A percentile compares a stretch with the other conserved stretches of the same genome.
Evolutionary conservation across 352 stramenopile species (phyloP).

Genomic region (Phytophthora palmivora): DNA sequence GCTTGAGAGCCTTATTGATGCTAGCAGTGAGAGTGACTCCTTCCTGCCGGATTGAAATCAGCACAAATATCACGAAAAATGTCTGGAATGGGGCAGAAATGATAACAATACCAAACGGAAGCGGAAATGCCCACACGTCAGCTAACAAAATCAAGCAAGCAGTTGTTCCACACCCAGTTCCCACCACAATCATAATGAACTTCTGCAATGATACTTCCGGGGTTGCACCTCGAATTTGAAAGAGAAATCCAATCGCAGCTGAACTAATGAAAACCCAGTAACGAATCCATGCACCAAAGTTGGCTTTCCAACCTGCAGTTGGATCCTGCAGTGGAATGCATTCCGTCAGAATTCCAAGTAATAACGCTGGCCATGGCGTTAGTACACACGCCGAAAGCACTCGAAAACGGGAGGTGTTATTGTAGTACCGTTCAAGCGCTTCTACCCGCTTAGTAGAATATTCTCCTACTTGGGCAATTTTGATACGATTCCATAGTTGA

Average conservation of each 20-base stretch:
- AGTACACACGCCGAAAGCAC: slow-evolving; percentile 1
- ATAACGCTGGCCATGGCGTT: neutral
- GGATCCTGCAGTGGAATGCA: slow-evolving; percentile 19
- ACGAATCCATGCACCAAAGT: slow-evolving; percentile 18
- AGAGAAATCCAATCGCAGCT: slow-evolving; percentile 2
- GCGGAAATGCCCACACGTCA: slow-evolving; percentile 6
- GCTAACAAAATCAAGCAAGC: neutral
- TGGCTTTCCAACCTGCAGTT: slow-evolving; percentile 13
- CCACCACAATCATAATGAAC: neutral
- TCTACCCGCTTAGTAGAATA: slow-evolving; percentile 9
- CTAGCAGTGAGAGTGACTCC: neutral
- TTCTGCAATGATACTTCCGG: slow-evolving; percentile 2
- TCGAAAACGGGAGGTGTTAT: neutral
- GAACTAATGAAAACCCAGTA: neutral
- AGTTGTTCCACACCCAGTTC: slow-evolving; percentile 3
- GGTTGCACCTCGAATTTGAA: slow-evolving; percentile 7
- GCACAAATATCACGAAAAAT: slow-evolving; percentile 4
- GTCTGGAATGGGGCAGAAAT: slow-evolving; percentile 3
- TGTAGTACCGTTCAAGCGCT: slow-evolving; percentile 1
- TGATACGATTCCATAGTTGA: slow-evolving; percentile 7
- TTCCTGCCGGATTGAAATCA: slow-evolving; percentile 7
- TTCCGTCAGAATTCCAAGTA: slow-evolving; percentile 12
- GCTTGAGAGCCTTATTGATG: slow-evolving; percentile 7
- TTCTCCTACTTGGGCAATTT: slow-evolving; percentile 11
- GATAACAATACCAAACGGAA: slow-evolving; percentile 14